A percentile compares a stretch with the other conserved stretches of the same genome.
Conservation (phyloP, 805 yeast genomes). For the Metschnikowia cerradonensis region DNA sequence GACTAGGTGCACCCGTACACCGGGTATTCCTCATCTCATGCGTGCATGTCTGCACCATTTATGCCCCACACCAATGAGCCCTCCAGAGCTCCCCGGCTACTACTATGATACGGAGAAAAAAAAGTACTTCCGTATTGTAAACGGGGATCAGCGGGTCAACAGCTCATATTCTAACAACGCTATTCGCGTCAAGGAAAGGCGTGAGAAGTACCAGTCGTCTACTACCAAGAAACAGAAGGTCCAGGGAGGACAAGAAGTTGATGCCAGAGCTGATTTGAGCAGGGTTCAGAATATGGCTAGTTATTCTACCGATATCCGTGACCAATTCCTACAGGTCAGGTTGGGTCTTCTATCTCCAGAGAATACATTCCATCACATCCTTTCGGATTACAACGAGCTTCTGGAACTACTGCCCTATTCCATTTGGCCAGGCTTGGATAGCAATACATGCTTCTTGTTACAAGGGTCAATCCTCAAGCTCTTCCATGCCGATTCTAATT, state of each 20-base stretch:
- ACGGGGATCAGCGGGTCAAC: constrained; percentile 23
- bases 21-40: constrained; percentile 3
- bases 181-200: constrained; percentile 23
- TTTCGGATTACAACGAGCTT: neutral
- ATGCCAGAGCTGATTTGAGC: neutral
- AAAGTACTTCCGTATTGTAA: constrained; percentile 31
- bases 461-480: neutral
- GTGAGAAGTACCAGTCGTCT: neutral
- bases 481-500: neutral
- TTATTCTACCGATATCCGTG: neutral
- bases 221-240: neutral
- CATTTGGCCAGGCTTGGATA: constrained; percentile 3
- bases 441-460: neutral
- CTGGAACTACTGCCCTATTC: neutral
- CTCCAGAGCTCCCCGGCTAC: constrained; percentile 30
- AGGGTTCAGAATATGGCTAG: neutral
- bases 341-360: neutral
- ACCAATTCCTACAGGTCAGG: neutral
- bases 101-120: constrained; percentile 26
- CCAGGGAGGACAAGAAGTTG: neutral
- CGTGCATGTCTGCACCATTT: neutral
- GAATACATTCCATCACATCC: neutral
- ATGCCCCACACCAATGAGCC: constrained; percentile 4
- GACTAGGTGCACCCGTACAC: constrained; percentile 13
- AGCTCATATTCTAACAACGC: constrained; percentile 27